Evolutionary conservation across 2,329 filamentous ascomycete genomes (phyloP).

Genomic region (Apiospora aurea): DNA sequence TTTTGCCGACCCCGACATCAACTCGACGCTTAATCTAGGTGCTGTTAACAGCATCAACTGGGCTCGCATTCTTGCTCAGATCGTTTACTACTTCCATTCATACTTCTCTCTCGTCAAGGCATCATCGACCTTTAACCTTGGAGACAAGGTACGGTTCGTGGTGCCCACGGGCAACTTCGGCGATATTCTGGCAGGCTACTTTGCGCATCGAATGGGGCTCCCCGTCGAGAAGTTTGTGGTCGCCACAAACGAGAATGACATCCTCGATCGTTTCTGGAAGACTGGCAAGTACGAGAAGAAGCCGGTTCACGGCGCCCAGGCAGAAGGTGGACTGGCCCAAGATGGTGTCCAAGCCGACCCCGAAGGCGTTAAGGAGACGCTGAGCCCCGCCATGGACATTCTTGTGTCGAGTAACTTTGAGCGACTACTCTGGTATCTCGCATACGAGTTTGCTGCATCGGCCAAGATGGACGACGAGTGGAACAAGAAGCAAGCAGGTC

Average conservation of each 20-base stretch:
- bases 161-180: slow-evolving; percentile 96
- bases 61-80: slow-evolving; percentile 93
- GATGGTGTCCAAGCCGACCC: slow-evolving; percentile 70
- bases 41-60: slow-evolving; percentile 98
- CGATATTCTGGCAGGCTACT: slow-evolving; percentile 92
- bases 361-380: slow-evolving; percentile 85
- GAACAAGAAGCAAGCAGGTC: slow-evolving; percentile 73
- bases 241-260: slow-evolving; percentile 97
- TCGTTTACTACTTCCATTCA: slow-evolving; percentile 94
- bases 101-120: slow-evolving; percentile 81
- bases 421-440: slow-evolving; percentile 91
- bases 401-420: slow-evolving; percentile 97
- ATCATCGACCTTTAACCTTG: slow-evolving; percentile 65
- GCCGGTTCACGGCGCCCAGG: slow-evolving; percentile 62
- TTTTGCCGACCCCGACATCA: slow-evolving; percentile 85
- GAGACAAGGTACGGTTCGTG: slow-evolving; percentile 80
- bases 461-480: slow-evolving; percentile 69
- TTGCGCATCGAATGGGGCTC: slow-evolving; percentile 88
- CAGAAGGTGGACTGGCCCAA: slow-evolving; percentile 68
- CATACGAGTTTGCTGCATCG: slow-evolving; percentile 71
- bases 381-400: slow-evolving; percentile 97
- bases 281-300: slow-evolving; percentile 90
- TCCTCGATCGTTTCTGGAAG: slow-evolving; percentile 94
- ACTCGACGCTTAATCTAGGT: slow-evolving; percentile 81
- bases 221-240: slow-evolving; percentile 88